Evolutionary conservation across 108 stramenopile species (phyloP).

Genomic region (Nitzschia putrida): DNA sequence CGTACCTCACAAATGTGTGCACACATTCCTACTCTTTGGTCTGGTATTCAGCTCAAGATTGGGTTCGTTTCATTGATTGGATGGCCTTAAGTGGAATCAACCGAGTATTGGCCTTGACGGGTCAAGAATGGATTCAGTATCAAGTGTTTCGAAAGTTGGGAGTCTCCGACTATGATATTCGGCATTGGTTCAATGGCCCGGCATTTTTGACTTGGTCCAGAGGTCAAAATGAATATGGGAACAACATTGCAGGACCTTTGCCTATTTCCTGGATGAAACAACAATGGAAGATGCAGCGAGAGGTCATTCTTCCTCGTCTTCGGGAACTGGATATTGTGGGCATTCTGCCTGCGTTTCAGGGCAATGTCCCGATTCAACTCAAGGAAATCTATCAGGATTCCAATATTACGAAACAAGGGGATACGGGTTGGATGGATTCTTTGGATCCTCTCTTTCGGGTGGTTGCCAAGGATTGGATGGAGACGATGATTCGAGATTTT

Average conservation of each 20-base stretch:
- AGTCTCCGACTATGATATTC: constrained; percentile 40
- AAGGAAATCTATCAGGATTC: constrained; percentile 31
- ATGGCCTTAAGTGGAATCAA: constrained; percentile 51
- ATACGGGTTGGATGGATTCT: constrained; percentile 52
- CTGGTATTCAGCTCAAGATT: constrained; percentile 44
- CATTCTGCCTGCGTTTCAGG: constrained; percentile 55
- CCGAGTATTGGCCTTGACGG: constrained; percentile 47
- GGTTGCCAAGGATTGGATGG: constrained; percentile 48
- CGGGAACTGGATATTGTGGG: constrained; percentile 47
- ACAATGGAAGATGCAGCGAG: constrained; percentile 42
- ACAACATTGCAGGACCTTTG: constrained; percentile 41
- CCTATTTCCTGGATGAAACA: constrained; percentile 40
- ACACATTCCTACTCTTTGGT: constrained; percentile 56
- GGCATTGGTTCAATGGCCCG: constrained; percentile 59
- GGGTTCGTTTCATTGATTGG: constrained; percentile 52
- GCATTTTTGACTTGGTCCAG: constrained; percentile 59
- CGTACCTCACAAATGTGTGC: constrained; percentile 53
- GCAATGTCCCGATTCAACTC: constrained; percentile 51
- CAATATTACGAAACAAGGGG: constrained; percentile 46
- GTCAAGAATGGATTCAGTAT: constrained; percentile 53
- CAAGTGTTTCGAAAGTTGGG: constrained; percentile 43
- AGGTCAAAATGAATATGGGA: constrained; percentile 54
- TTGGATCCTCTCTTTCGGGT: constrained; percentile 47
- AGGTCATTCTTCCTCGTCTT: constrained; percentile 44
- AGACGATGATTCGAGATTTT: constrained; percentile 40